These are phyloP conservation scores for Trichoderma simmonsii DNA, from an alignment of 2,329 filamentous ascomycete genomes.

Conservation along the genomic window DNA sequence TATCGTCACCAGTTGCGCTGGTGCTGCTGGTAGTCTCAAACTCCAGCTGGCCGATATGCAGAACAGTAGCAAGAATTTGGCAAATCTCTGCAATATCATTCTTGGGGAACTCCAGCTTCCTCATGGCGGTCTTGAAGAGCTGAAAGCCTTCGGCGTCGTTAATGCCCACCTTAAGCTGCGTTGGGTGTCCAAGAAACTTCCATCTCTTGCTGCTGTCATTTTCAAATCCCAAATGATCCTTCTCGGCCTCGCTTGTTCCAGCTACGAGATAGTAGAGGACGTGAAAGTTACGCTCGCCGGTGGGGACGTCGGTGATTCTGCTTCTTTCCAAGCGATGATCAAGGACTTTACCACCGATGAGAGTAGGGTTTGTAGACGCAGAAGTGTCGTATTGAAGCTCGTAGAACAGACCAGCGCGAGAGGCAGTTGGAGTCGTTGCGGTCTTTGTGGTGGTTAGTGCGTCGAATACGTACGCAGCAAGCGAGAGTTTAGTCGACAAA, in stretches of 20 bases:
- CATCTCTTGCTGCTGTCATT: constrained; percentile 70
- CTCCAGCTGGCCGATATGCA: constrained; percentile 97
- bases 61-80: constrained; percentile 85
- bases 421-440: constrained; percentile 89
- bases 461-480: constrained; percentile 93
- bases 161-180: constrained; percentile 93
- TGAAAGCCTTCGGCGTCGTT: constrained; percentile 95
- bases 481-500: constrained; percentile 86
- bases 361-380: constrained; percentile 74
- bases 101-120: constrained; percentile 90
- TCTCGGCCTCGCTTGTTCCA: constrained; percentile 87
- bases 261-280: constrained; percentile 92
- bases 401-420: constrained; percentile 91
- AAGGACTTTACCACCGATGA: constrained; percentile 91
- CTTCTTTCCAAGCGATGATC: constrained; percentile 92
- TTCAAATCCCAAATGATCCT: constrained; percentile 71
- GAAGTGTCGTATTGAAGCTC: constrained; percentile 96
- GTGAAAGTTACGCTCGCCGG: constrained; percentile 95
- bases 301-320: constrained; percentile 86
- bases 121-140: constrained; percentile 92
- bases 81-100: constrained; percentile 96
- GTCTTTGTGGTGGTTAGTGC: constrained; percentile 96
- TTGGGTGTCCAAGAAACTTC: constrained; percentile 94
- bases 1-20: constrained; percentile 78
- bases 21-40: constrained; percentile 82